A percentile compares a stretch with the other conserved stretches of the same genome.
Evolutionary conservation across 345 rosid species (phyloP).

Genomic region (Rhizophora mangle): DNA sequence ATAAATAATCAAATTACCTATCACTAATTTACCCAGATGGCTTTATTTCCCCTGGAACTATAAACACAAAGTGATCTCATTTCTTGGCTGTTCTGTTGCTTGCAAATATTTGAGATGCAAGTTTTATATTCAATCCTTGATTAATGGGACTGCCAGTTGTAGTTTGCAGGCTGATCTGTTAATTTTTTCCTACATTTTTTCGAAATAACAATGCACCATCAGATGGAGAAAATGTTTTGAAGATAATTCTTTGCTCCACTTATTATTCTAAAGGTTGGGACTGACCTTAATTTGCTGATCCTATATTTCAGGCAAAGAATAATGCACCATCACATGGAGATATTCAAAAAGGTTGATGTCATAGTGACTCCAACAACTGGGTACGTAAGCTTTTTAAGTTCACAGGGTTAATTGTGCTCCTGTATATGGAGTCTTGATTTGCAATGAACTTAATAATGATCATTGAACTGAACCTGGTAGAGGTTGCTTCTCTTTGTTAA

Average conservation of each 20-base stretch:
- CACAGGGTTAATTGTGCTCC: neutral
- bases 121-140: too few relatives aligned
- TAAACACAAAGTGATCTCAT: neutral
- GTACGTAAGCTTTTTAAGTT: slow-evolving; percentile 31
- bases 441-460: neutral
- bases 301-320: slow-evolving; percentile 60
- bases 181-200: too few relatives aligned
- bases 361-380: slow-evolving; percentile 87
- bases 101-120: too few relatives aligned
- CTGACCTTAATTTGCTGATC: slow-evolving; percentile 2
- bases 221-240: too few relatives aligned
- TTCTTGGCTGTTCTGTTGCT: neutral
- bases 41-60: neutral
- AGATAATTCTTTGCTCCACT: neutral
- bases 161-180: too few relatives aligned
- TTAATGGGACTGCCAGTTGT: too few relatives aligned
- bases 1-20: too few relatives aligned
- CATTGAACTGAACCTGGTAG: neutral
- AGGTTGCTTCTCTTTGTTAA: neutral
- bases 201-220: too few relatives aligned
- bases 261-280: neutral
- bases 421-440: neutral
- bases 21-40: neutral
- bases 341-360: slow-evolving; percentile 76
- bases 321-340: slow-evolving; percentile 75